Evolutionary conservation across 306 rosid species (phyloP), one percentile per base, ranked within the genome.

Genomic region (Macrotyloma uniflorum): DNA sequence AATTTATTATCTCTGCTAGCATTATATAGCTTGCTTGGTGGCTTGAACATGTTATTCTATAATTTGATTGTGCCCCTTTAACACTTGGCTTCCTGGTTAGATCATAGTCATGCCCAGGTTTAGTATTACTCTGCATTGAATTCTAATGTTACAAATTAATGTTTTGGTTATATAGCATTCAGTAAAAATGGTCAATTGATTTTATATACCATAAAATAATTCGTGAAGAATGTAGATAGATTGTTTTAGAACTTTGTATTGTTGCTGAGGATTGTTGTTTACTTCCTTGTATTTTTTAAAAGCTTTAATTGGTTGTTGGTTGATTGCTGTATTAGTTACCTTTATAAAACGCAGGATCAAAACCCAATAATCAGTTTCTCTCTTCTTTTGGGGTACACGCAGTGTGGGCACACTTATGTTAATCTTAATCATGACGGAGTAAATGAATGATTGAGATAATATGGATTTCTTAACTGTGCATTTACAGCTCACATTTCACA

Each of bases 61-160:
- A 55, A 38, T 36, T 74, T 65, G 32, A 82, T 75, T 79, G 58
- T 75, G 79, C 77, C 47, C 74, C 75, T 78, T 67, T 53, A 81
- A 51, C 76, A 23, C 26, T 22, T 42, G 42, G 16, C 51, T 50
- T 73, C 49, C 49, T 67, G 11, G 18, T 38, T 28, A 50, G 61
- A 62, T 38, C 72, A 28, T 40, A 54, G 26, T 15, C 58, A 46
- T 59, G 24, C 43, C 22, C 32, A 14, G 24, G 24, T 66, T 65
- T 42, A 14, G 75, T 67, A 28, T 36, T 42, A 24, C 80, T 7
- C n/a, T 50, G 62, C 66, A 3, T 15, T 42, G 38, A 65, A 32
- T 28, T 12, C 5, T 72, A 11, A 15, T 68, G 30, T 36, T 19
- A 1, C 26, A 70, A n/a, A 3, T 33, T 58, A 26, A 10, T 32